phyloP scores from a whole-genome alignment of 768 basidiomycete species.

The Boletus rubescentipes region DNA sequence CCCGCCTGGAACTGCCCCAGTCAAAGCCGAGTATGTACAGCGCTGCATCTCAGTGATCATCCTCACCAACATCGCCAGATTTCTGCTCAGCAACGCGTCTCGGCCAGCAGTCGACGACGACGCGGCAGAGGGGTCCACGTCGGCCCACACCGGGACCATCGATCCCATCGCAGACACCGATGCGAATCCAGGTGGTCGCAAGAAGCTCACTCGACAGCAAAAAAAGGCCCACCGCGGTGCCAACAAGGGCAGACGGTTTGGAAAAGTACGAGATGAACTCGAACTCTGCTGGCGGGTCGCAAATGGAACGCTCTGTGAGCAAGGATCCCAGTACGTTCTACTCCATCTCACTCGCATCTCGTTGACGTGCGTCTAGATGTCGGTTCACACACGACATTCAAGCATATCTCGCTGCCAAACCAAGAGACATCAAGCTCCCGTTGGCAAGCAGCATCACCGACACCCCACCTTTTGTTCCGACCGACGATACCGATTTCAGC shows the following conservation, averaged over 20 bases:
- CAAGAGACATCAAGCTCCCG: constrained; percentile 67
- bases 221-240: constrained; percentile 75
- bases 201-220: constrained; percentile 57
- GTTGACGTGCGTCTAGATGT: constrained; percentile 47
- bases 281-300: constrained; percentile 84
- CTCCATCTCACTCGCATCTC: not conserved
- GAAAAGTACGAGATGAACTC: constrained; percentile 73
- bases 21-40: constrained; percentile 49
- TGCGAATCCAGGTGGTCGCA: constrained; percentile 27
- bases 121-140: constrained; percentile 61
- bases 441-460: constrained; percentile 41
- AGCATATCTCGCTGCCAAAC: constrained; percentile 75
- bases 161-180: constrained; percentile 36
- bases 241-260: constrained; percentile 82
- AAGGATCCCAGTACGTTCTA: constrained; percentile 57
- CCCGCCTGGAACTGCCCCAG: constrained; percentile 48
- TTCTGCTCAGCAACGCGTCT: constrained; percentile 34
- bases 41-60: not conserved
- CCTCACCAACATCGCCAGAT: constrained; percentile 32
- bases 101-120: constrained; percentile 48
- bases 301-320: constrained; percentile 65
- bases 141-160: constrained; percentile 21
- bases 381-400: constrained; percentile 76
- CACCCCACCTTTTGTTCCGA: constrained; percentile 50
- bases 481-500: constrained; percentile 6